Conservation (phyloP, 2,329 filamentous ascomycete genomes). For the Trichophyton verrucosum region DNA sequence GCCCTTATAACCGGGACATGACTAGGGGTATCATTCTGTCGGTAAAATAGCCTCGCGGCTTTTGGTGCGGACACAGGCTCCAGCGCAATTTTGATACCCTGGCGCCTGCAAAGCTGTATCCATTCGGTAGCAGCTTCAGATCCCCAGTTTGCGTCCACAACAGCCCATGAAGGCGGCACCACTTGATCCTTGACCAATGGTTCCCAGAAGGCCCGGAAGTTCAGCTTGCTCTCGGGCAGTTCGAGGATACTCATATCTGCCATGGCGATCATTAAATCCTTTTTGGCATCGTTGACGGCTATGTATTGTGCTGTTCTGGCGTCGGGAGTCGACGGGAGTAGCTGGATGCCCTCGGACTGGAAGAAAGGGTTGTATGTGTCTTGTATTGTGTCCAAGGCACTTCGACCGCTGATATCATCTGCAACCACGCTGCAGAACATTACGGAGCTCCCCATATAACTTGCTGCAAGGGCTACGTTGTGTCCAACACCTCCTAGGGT, state of each 20-base stretch:
- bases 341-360: slow-evolving; percentile 50
- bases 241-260: slow-evolving; percentile 84
- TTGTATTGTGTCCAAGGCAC: slow-evolving; percentile 53
- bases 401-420: slow-evolving; percentile 64
- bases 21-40: slow-evolving; percentile 12
- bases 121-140: slow-evolving; percentile 53
- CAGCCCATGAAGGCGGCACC: slow-evolving; percentile 57
- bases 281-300: slow-evolving; percentile 70
- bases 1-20: slow-evolving; percentile 21
- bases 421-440: slow-evolving; percentile 70
- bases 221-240: slow-evolving; percentile 27
- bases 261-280: slow-evolving; percentile 83
- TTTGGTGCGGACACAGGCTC: slow-evolving; percentile 85
- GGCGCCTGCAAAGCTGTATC: slow-evolving; percentile 48
- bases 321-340: slow-evolving; percentile 40
- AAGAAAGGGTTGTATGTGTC: slow-evolving; percentile 49
- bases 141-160: slow-evolving; percentile 82
- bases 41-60: slow-evolving; percentile 52
- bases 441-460: slow-evolving; percentile 54
- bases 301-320: slow-evolving; percentile 80
- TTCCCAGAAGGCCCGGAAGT: slow-evolving; percentile 47
- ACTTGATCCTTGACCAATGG: slow-evolving; percentile 42
- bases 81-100: slow-evolving; percentile 55
- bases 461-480: slow-evolving; percentile 78
- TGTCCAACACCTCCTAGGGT: slow-evolving; percentile 83